Evolutionary conservation across 2,329 filamentous ascomycete genomes (phyloP), one percentile per base, ranked within the genome.

Genomic region (Colletotrichum camelliae): DNA sequence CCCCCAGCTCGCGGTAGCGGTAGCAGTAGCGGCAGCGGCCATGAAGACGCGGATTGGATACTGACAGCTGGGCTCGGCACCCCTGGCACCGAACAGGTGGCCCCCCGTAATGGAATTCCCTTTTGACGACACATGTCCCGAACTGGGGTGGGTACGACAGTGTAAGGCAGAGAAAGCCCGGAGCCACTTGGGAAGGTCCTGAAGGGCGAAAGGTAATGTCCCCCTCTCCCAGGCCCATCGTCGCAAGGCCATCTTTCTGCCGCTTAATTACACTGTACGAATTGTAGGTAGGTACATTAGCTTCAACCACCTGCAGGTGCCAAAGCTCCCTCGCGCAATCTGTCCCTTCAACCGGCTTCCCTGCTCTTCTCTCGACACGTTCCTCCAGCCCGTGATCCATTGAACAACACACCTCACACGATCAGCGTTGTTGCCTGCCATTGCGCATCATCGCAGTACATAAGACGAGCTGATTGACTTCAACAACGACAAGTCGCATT

Each of bases 91-190:
- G 68, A 75, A 64, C 55, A 72, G 62, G 39, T 57, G 55, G 68
- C 64, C 21, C 15, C 73, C 74, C 64, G 52, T 74, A 69, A 48
- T 52, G 21, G 43, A 52, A 52, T 68, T 75, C 29, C 72, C 48
- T 64, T 74, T 77, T 78, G 70, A 79, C 77, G 77, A 79, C 77
- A 78, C 77, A 78, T 79, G 77, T 79, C 77, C 77, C 77, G 43
- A 73, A 75, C 21, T 55, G 58, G 29, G 43, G 58, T 58, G 21
- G 64, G 61, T 69, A 61, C 43, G n/a, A 52, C 43, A n/a, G 43
- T 52, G 43, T 52, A 52, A 52, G 43, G 43, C 43, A 52, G 43
- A 52, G 43, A 52, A n/a, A 52, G 43, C 43, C 43, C n/a, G 43
- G 43, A n/a, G 27, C 21, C 52, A 43, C 58, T 58, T 55, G 67